Evolutionary conservation across 768 basidiomycete genomes (phyloP).

Genomic region (Xerocomellus chrysenteron): DNA sequence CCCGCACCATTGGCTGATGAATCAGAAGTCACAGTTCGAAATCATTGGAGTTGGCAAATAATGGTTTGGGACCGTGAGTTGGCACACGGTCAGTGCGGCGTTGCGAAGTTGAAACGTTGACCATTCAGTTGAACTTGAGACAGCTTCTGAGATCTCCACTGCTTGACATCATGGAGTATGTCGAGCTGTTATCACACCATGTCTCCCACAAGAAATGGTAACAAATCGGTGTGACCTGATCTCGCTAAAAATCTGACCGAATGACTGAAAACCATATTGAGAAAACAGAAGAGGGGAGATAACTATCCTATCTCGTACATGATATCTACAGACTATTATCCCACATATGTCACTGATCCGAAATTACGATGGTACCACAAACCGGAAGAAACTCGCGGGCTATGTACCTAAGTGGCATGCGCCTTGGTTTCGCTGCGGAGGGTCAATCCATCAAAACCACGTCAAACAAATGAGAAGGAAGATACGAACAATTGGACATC

Average conservation of each 20-base stretch:
- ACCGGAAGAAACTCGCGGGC: neutral
- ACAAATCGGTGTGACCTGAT: neutral
- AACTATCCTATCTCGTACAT: no score
- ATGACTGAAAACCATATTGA: no score
- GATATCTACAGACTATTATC: neutral
- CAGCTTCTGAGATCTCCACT: no score
- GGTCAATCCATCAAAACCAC: neutral
- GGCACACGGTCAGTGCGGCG: neutral
- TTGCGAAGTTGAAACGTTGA: neutral
- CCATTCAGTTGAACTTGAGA: no score
- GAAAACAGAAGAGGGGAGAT: no score
- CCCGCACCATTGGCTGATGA: neutral
- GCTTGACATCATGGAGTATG: neutral
- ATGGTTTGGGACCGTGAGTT: neutral
- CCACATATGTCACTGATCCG: neutral
- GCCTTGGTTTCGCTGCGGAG: conserved; percentile 14
- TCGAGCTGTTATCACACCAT: neutral
- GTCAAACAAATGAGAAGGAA: neutral
- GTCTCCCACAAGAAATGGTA: neutral
- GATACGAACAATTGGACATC: conserved; percentile 49
- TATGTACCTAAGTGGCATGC: neutral
- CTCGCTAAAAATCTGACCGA: neutral
- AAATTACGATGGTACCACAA: neutral
- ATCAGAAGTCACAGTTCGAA: no score
- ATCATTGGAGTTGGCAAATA: no score